These are phyloP conservation scores for Vaccinium vitisidaea DNA, from an alignment of 148 eudicot genomes.

Conservation along the genomic window DNA sequence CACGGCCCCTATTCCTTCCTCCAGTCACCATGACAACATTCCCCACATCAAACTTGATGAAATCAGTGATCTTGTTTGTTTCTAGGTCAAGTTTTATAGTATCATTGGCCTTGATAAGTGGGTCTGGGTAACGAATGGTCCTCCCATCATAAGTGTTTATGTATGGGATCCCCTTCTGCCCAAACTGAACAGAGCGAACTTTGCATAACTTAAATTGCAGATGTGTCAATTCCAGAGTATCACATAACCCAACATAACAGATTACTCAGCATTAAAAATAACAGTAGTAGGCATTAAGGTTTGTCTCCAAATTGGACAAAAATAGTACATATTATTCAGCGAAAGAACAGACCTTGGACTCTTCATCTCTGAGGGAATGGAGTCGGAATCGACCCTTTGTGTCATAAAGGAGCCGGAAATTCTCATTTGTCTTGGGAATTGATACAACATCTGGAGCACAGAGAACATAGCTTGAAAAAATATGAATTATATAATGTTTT, in stretches of 20 bases:
- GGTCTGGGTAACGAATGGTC: slow-evolving; percentile 54
- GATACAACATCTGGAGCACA: slow-evolving; percentile 41
- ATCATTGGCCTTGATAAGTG: slow-evolving; percentile 51
- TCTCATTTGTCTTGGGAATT: slow-evolving; percentile 49
- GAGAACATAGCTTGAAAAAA: not conserved
- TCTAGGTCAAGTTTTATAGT: slow-evolving; percentile 55
- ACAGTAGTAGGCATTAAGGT: no score
- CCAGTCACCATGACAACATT: slow-evolving; percentile 70
- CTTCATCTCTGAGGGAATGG: slow-evolving; percentile 52
- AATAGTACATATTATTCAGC: no score
- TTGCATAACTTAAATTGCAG: slow-evolving; percentile 64
- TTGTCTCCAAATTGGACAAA: no score
- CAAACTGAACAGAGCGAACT: slow-evolving; percentile 55
- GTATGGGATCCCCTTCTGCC: slow-evolving; percentile 58
- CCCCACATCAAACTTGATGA: slow-evolving; percentile 60
- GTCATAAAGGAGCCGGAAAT: slow-evolving; percentile 49
- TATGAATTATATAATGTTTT: no score
- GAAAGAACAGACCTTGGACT: slow-evolving; percentile 41
- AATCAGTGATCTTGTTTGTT: slow-evolving; percentile 42
- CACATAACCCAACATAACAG: no score
- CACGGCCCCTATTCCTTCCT: slow-evolving; percentile 59
- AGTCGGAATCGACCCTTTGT: slow-evolving; percentile 54
- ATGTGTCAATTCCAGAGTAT: no score
- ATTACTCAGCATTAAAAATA: no score
- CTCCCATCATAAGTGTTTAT: slow-evolving; percentile 60